phyloP scores from a whole-genome alignment of 805 yeast genomes.

The Yarrowia osloensis region DNA sequence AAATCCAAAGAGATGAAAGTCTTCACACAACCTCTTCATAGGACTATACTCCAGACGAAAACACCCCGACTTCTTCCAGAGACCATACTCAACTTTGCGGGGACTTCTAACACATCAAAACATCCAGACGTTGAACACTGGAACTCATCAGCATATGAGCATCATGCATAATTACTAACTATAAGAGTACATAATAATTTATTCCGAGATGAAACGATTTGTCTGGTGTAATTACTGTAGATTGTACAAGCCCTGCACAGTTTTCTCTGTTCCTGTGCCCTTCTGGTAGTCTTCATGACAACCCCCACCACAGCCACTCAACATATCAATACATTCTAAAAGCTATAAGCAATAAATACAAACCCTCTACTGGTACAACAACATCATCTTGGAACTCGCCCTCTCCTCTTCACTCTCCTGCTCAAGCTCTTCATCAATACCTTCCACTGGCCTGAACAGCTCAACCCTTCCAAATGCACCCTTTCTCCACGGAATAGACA shows the following conservation, averaged over 20 bases:
- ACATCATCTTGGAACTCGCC: neutral
- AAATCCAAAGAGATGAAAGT: too few species aligned
- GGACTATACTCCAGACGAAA: too few species aligned
- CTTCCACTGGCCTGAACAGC: neutral
- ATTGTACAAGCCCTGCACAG: too few species aligned
- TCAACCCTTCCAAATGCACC: neutral
- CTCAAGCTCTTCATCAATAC: neutral
- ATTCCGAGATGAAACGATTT: neutral
- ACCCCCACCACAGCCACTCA: neutral
- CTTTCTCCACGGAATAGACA: neutral
- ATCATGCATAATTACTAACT: slow-evolving; percentile 13
- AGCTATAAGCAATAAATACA: neutral
- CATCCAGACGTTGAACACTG: neutral
- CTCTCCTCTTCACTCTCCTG: neutral
- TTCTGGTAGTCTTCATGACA: too few species aligned
- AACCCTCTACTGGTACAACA: too few species aligned
- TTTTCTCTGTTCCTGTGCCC: too few species aligned
- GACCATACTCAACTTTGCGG: too few species aligned
- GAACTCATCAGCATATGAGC: neutral
- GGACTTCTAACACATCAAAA: too few species aligned
- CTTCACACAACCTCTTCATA: too few species aligned
- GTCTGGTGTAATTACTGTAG: too few species aligned
- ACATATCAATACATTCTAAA: neutral
- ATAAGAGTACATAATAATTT: slow-evolving; percentile 6
- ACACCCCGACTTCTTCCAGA: too few species aligned